Evolutionary conservation across 768 basidiomycete genomes (phyloP).

Genomic region (Russula sp.): DNA sequence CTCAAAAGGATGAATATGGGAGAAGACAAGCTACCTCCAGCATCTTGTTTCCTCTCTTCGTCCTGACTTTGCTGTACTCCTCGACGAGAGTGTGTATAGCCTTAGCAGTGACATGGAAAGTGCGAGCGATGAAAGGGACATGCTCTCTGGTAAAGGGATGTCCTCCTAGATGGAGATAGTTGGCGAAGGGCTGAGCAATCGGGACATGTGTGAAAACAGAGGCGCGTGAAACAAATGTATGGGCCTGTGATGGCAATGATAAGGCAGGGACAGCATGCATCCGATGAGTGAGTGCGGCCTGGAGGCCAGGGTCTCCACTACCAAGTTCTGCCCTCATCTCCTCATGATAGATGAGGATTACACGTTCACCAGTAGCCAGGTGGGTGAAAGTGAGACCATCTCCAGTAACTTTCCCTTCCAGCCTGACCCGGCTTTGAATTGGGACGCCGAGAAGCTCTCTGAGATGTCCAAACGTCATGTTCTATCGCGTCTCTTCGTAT

Average conservation of each 20-base stretch:
- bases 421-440: background rate
- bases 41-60: background rate
- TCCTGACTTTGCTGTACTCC: background rate
- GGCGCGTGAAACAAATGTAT: constrained; percentile 14
- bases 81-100: background rate
- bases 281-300: background rate
- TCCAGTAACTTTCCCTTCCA: background rate
- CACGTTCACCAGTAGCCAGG: background rate
- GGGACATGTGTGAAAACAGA: no score
- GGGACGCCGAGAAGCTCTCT: background rate
- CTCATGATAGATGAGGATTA: background rate
- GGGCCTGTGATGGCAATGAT: constrained; percentile 19
- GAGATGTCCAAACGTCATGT: background rate
- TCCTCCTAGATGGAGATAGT: constrained; percentile 9
- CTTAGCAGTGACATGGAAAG: background rate
- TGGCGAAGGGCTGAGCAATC: no score
- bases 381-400: background rate
- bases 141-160: background rate
- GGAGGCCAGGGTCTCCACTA: background rate
- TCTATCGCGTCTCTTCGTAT: background rate
- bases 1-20: background rate
- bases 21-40: background rate
- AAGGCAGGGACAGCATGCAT: background rate
- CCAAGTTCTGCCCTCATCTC: background rate
- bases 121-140: background rate